A percentile compares a stretch with the other conserved stretches of the same genome.
These are phyloP conservation scores for Opeltia flavorubescens DNA, from an alignment of 495 filamentous ascomycete genomes.

Conservation along the genomic window DNA sequence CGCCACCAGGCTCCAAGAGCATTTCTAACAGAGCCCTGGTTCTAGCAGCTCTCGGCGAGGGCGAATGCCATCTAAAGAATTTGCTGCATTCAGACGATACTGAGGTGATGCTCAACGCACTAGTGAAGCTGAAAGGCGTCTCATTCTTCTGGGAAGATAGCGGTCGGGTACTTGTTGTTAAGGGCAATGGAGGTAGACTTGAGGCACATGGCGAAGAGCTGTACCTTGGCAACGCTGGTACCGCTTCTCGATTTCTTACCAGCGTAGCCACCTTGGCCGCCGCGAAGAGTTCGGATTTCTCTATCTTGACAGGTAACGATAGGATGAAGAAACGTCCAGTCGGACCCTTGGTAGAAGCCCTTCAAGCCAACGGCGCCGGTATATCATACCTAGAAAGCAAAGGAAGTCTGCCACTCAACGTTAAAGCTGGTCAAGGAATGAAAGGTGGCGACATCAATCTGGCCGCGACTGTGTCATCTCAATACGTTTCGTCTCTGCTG, in stretches of 20 bases:
- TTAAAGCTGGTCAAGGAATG: slow-evolving; percentile 72
- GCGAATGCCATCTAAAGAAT: slow-evolving; percentile 77
- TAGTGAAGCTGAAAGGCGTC: slow-evolving; percentile 74
- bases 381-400: slow-evolving; percentile 67
- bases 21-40: slow-evolving; percentile 92
- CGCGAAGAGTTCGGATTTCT: slow-evolving; percentile 45
- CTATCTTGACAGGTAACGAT: slow-evolving; percentile 81
- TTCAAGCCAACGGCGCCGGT: slow-evolving; percentile 67
- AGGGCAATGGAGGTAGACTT: slow-evolving; percentile 76
- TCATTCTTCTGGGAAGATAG: slow-evolving; percentile 89
- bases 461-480: slow-evolving; percentile 86
- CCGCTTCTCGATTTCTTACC: slow-evolving; percentile 88
- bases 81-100: slow-evolving; percentile 94
- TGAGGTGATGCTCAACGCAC: slow-evolving; percentile 86
- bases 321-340: slow-evolving; percentile 96
- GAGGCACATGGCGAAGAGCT: slow-evolving; percentile 60
- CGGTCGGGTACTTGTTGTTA: slow-evolving; percentile 77
- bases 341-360: slow-evolving; percentile 81
- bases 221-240: slow-evolving; percentile 94
- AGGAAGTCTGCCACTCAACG: slow-evolving; percentile 61
- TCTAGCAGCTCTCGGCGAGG: slow-evolving; percentile 78
- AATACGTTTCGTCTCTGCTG: slow-evolving; percentile 91
- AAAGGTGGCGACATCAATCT: slow-evolving; percentile 84
- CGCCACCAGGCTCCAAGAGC: slow-evolving; percentile 92
- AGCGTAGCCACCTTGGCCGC: slow-evolving; percentile 78